Evolutionary conservation across 768 basidiomycete genomes (phyloP).

Genomic region (Rhizopogon salebrosus): DNA sequence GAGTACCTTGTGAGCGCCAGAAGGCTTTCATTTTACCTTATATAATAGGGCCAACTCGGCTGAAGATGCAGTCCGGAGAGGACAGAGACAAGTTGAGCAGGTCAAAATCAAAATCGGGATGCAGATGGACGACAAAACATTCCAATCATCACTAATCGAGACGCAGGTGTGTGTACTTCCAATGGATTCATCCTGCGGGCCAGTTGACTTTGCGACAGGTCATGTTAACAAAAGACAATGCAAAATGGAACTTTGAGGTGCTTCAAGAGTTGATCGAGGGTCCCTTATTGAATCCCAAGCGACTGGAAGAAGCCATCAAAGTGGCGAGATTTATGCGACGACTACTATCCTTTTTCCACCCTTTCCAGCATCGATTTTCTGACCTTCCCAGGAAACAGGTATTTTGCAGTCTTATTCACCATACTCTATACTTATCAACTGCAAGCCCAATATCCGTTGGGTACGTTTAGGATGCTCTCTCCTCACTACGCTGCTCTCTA

Average conservation of each 20-base stretch:
- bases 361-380: constrained; percentile 83
- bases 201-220: constrained; percentile 43
- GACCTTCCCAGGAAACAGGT: constrained; percentile 72
- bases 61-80: constrained; percentile 82
- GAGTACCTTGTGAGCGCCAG: constrained; percentile 8
- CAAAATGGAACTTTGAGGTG: constrained; percentile 90
- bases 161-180: constrained; percentile 56
- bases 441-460: constrained; percentile 77
- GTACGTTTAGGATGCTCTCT: constrained; percentile 80
- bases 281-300: constrained; percentile 82
- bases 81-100: constrained; percentile 88
- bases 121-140: constrained; percentile 93
- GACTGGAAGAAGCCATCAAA: constrained; percentile 92
- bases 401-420: constrained; percentile 5
- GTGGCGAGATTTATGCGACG: constrained; percentile 85
- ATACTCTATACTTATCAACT: background rate
- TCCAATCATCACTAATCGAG: constrained; percentile 79
- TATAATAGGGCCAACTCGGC: constrained; percentile 63
- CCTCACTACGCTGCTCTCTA: constrained; percentile 77
- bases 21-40: background rate
- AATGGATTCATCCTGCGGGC: background rate
- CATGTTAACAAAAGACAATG: constrained; percentile 80
- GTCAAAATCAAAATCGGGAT: constrained; percentile 84
- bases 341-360: constrained; percentile 91
- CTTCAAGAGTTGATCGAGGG: constrained; percentile 89